Evolutionary conservation across 2,329 filamentous ascomycete genomes (phyloP), one percentile per base, ranked within the genome.

Genomic region (Cladobotryum protrusum): DNA sequence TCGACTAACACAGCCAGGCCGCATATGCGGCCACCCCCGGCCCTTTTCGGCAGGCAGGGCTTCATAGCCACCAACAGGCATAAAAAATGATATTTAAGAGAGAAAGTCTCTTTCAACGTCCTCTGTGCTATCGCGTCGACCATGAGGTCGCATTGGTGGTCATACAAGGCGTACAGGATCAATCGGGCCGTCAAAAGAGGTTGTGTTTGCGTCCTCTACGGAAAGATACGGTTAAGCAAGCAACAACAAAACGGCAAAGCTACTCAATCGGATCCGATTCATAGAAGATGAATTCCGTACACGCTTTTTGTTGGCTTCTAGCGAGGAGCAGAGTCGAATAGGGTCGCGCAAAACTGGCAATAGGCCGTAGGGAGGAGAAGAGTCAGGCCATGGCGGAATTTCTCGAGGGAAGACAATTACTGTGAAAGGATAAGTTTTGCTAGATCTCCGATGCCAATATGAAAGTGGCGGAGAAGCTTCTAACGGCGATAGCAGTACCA

Each of bases 1-100:
- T 49, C 35, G 20, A 34, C 47, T 41, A 44, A 52, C 52, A 56
- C 55, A 54, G 53, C 58, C 56, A 44, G 58, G 58, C 60, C 61
- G 44, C 48, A 60, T 60, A 55, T 63, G 56, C 59, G 54, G 61
- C 61, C 61, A 52, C 55, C 46, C 54, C 57, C 50, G 50, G 11
- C 33, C 32, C 33, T 40, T 48, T 48, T 34, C 34, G 19, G 36
- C 6, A 34, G 41, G 39, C 32, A 40, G 43, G 19, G 19, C 29
- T 45, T 40, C 50, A 52, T 47, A 49, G 50, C 50, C 50, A 49
- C 50, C 32, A 49, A 45, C 43, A 32, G 17, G 37, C n/a, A 19
- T 15, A 45, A 39, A 14, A n/a, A 41, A 29, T 29, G 4, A 29
- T 8, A 29, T 29, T 4, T 29, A 49, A 45, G 18, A 36, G 34